These are phyloP conservation scores for Populus hybrid DNA, from an alignment of 441 rosid genomes.

Conservation along the genomic window DNA sequence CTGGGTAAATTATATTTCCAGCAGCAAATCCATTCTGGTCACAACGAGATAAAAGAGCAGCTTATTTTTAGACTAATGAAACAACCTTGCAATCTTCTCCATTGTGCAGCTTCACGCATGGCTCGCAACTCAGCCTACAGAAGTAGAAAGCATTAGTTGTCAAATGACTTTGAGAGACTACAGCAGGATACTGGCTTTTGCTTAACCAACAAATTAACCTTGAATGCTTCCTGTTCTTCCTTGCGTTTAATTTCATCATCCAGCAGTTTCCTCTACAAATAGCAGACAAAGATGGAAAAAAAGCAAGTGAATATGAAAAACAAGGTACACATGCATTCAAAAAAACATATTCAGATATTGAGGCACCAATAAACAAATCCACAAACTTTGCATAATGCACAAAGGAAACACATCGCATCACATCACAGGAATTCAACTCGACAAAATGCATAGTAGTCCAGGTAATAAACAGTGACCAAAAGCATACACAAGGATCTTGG, in stretches of 20 bases:
- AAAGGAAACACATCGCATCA: neutral
- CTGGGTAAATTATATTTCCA: neutral
- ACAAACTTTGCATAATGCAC: neutral
- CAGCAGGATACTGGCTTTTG: conserved; percentile 9
- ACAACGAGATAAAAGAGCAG: neutral
- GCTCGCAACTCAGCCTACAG: conserved; percentile 70
- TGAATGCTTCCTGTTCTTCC: conserved; percentile 81
- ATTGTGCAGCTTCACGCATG: conserved; percentile 93
- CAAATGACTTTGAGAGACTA: conserved; percentile 5
- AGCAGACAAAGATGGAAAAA: conserved; percentile 1
- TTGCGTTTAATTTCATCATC: conserved; percentile 85
- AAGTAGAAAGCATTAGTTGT: conserved; percentile 6
- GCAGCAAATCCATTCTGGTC: neutral
- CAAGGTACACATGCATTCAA: neutral
- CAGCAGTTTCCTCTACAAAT: conserved; percentile 70
- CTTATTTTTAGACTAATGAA: neutral
- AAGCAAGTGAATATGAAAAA: neutral
- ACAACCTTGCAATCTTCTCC: conserved; percentile 91
- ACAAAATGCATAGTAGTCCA: neutral
- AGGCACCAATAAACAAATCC: neutral
- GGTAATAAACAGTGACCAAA: conserved; percentile 1
- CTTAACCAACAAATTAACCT: conserved; percentile 46
- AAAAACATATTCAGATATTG: neutral
- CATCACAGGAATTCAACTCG: neutral
- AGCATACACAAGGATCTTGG: neutral